Base-by-base conservation (phyloP, 2,329 filamentous ascomycete species). In the Fusarium neocosmosporiellum region DNA sequence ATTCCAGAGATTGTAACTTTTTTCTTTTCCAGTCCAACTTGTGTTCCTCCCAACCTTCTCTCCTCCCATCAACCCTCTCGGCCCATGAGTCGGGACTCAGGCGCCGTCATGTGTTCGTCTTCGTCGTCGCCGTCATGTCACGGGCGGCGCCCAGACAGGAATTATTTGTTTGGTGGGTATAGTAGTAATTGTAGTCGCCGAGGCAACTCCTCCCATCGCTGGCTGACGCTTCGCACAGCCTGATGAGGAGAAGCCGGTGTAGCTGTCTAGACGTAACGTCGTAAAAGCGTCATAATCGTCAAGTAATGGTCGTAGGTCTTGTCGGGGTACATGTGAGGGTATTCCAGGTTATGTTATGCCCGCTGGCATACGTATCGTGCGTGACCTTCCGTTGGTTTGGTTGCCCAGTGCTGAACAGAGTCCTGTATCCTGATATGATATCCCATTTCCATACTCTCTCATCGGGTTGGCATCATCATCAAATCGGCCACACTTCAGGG, bases 211-310 rank as follows among this genome's bases (percentile, higher is more conserved):
- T 71, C 70, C 75, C 76, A 75, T 76, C 66, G 78, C 78, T 75
- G 77, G 78, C 78, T 75, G 77, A 72, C 73, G 72, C 68, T 72
- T 74, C 74, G 74, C 72, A 78, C 78, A 78, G 77, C 72, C 74
- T 77, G 71, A 72, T 71, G 72, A 77, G 73, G 71, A 78, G 70
- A 76, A 77, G 81, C 78, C 75, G 78, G 78, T 79, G 78, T 80
- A 80, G 81, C 81, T 83, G 82, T 84, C 83, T 84, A 84, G 83
- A 84, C 83, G 80, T 84, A 80, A 83, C 79, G 81, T 84, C 83
- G 81, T 84, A 80, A 84, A 83, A 83, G 81, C 81, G 81, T 84
- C 82, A 81, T 84, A 81, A 83, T 84, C 83, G 82, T 84, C 83
- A 84, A 82, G 80, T 80, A 80, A 75, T 80, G 77, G 78, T 81